Conservation (phyloP, 495 filamentous ascomycete genomes). For the Xylaria nigripes region DNA sequence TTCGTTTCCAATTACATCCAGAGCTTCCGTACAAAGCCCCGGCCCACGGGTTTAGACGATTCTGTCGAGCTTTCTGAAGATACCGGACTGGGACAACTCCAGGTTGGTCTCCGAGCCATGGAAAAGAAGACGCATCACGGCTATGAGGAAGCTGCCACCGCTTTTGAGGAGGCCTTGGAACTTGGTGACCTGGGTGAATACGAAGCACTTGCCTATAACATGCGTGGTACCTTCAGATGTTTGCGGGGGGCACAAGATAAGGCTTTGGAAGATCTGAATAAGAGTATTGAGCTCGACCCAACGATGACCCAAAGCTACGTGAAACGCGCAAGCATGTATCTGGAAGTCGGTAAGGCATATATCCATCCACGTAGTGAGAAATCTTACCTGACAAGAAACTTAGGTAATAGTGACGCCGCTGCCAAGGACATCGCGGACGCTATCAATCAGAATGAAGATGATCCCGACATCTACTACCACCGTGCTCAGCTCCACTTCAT, state of each 20-base stretch:
- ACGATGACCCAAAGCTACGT: slow-evolving; percentile 91
- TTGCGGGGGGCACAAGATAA: slow-evolving; percentile 77
- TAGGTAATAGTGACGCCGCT: slow-evolving; percentile 79
- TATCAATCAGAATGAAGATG: slow-evolving; percentile 72
- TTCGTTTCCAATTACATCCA: slow-evolving; percentile 98
- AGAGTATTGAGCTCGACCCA: slow-evolving; percentile 84
- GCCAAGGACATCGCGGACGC: slow-evolving; percentile 82
- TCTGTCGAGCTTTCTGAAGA: slow-evolving; percentile 64
- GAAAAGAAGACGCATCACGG: slow-evolving; percentile 76
- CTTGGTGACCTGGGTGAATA: slow-evolving; percentile 65
- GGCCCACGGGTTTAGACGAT: slow-evolving; percentile 78
- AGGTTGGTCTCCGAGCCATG: slow-evolving; percentile 72
- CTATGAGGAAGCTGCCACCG: slow-evolving; percentile 75
- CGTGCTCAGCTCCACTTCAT: slow-evolving; percentile 98
- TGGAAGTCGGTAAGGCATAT: slow-evolving; percentile 70
- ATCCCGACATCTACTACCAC: slow-evolving; percentile 99
- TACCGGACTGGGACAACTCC: slow-evolving; percentile 75
- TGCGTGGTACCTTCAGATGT: slow-evolving; percentile 92
- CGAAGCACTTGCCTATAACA: slow-evolving; percentile 88
- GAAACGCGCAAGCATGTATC: slow-evolving; percentile 95
- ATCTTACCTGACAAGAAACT: not conserved
- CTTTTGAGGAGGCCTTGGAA: slow-evolving; percentile 84
- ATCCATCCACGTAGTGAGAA: not conserved
- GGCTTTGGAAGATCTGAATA: slow-evolving; percentile 76
- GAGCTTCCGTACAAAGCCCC: slow-evolving; percentile 77